Evolutionary conservation across 2,329 filamentous ascomycete genomes (phyloP).

Genomic region (Alternaria gansuensis): DNA sequence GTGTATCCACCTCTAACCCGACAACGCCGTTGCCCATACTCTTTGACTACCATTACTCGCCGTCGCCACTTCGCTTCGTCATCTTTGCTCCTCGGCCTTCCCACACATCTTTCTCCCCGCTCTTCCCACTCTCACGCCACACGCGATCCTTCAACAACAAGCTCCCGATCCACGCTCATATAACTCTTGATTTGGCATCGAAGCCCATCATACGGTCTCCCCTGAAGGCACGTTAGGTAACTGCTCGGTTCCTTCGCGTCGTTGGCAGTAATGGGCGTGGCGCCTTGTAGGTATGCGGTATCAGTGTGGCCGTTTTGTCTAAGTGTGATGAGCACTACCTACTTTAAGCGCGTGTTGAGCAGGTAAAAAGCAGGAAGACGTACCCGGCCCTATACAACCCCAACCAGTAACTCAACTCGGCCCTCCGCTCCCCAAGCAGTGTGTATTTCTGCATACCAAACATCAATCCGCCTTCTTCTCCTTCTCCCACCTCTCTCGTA

Average conservation of each 20-base stretch:
- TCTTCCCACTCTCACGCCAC: background rate
- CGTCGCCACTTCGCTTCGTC: fast-evolving
- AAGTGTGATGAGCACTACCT: background rate
- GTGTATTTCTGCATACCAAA: constrained; percentile 16
- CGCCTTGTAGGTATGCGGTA: background rate
- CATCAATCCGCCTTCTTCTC: background rate
- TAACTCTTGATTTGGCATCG: constrained; percentile 23
- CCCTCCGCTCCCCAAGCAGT: constrained; percentile 2
- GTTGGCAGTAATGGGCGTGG: constrained; percentile 26
- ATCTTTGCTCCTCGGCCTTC: background rate
- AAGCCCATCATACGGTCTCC: constrained; percentile 29
- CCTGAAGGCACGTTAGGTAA: constrained; percentile 29
- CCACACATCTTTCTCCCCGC: background rate
- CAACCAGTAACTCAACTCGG: constrained; percentile 25
- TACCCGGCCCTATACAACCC: constrained; percentile 2
- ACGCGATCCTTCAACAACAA: constrained; percentile 6
- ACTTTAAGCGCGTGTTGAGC: background rate
- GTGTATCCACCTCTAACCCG: fast-evolving
- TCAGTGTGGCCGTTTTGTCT: background rate
- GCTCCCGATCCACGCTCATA: constrained; percentile 22
- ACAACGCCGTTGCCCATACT: fast-evolving
- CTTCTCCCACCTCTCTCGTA: background rate
- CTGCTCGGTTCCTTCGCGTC: constrained; percentile 21
- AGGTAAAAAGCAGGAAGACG: background rate
- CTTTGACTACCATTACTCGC: fast-evolving